Evolutionary conservation across 2,329 filamentous ascomycete genomes (phyloP).

Genomic region (Microdochium bolleyi): DNA sequence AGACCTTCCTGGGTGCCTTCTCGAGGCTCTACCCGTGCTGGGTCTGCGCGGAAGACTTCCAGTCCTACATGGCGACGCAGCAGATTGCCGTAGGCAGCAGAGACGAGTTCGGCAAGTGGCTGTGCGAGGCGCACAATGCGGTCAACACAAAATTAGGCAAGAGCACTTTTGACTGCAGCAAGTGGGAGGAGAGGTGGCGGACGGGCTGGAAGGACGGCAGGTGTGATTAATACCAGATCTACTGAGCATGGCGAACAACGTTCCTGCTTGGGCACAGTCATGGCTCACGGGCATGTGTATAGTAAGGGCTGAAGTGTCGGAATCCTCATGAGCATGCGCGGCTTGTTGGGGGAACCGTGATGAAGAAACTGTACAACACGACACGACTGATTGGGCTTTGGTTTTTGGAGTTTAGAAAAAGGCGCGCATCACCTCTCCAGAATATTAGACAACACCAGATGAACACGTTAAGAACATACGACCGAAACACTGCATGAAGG

Average conservation of each 20-base stretch:
- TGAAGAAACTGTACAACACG: slow-evolving; percentile 3
- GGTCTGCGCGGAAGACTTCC: slow-evolving; percentile 90
- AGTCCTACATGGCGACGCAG: slow-evolving; percentile 67
- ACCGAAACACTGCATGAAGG: too few species aligned
- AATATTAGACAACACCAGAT: background rate
- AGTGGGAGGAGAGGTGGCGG: slow-evolving; percentile 92
- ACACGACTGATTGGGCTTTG: background rate
- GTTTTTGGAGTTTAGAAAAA: background rate
- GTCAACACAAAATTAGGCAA: slow-evolving; percentile 90
- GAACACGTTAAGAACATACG: too few species aligned
- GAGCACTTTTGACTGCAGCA: slow-evolving; percentile 76
- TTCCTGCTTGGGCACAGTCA: too few species aligned
- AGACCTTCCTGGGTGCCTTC: slow-evolving; percentile 72
- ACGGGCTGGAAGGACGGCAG: slow-evolving; percentile 73
- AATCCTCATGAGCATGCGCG: too few species aligned
- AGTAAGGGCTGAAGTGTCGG: too few species aligned
- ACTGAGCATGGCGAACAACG: slow-evolving; percentile 21
- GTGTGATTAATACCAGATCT: slow-evolving; percentile 32
- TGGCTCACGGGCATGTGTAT: too few species aligned
- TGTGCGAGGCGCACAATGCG: slow-evolving; percentile 81
- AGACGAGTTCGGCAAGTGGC: slow-evolving; percentile 71
- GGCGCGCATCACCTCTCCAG: background rate
- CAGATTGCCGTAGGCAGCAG: slow-evolving; percentile 51
- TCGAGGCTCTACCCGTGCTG: slow-evolving; percentile 90
- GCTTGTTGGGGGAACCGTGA: too few species aligned